Base-by-base conservation (phyloP, 805 yeast species). In the Starmerella sp. region DNA sequence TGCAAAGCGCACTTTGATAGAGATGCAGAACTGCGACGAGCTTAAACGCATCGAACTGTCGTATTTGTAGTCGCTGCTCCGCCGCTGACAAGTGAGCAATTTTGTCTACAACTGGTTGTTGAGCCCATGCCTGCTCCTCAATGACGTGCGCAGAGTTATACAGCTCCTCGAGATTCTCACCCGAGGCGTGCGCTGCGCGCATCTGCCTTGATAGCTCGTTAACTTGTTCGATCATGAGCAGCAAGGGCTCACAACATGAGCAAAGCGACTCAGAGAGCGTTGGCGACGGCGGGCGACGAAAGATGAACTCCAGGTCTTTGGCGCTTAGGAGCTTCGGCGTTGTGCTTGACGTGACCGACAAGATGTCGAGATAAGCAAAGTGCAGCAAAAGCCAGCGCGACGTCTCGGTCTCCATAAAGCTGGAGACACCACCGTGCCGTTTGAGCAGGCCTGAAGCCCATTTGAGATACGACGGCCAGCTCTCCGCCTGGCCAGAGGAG, bases 321-420 rank as follows among this genome's bases (percentile, higher is more conserved):
- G 79, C 70, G 0, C 83, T 76, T 65, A 86, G 84, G 60, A 83
- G 82, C 0, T 87, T 77, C 45, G 86, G 69, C 41, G 80, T 78
- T 53, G 76, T 72, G 1, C 58, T 54, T n/a, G 78, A 74, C 10
- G 84, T 77, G 48, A 82, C 77, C 1, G 90, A 79, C 59, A 84
- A 72, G 35, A 86, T 76, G 65, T 86, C 95, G 66, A 86, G 93
- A 65, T 86, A 86, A 1, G 88, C 87, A 69, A 83, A 86, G 67
- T 82, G 85, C 8, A 87, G 79, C 22, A 84, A 78, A 51, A 86
- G 71, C 84, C 90, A 86, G 58, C 82, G 80, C 59, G 81, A 70
- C 59, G 80, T 82, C 58, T 78, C 78, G 63, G 77, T 75, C 34
- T 70, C 72, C 60, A 75, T 76, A 67, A 81, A 75, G 42, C 67